Evolutionary conservation across 2,329 filamentous ascomycete species (phyloP).

Genomic region (Penicillium decumbens): DNA sequence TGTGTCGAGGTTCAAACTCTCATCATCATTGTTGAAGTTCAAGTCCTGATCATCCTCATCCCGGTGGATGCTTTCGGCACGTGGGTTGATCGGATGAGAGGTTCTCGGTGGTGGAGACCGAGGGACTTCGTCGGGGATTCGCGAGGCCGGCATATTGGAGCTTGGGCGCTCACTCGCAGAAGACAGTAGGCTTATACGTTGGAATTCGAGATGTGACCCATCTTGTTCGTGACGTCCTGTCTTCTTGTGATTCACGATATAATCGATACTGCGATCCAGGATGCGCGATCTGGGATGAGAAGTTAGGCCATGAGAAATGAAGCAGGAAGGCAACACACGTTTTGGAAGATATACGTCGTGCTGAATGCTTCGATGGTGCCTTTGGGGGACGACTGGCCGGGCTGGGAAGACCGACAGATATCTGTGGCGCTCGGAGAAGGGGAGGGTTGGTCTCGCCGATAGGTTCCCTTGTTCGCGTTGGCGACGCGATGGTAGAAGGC

Average conservation of each 20-base stretch:
- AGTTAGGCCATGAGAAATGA: background rate
- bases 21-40: slow-evolving; percentile 1
- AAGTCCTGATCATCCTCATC: background rate
- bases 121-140: background rate
- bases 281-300: background rate
- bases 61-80: background rate
- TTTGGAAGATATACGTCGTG: background rate
- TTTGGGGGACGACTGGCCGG: background rate
- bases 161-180: no score
- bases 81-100: background rate
- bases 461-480: no score
- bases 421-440: background rate
- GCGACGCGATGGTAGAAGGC: no score
- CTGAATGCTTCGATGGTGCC: background rate
- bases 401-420: background rate
- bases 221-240: background rate
- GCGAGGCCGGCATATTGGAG: background rate
- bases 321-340: background rate
- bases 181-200: background rate
- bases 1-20: slow-evolving; percentile 1
- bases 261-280: background rate
- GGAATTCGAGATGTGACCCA: background rate
- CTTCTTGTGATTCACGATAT: background rate
- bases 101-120: background rate
- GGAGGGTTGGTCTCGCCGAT: background rate